Evolutionary conservation across 129 eudicot species (phyloP).

Genomic region (Tanacetum coccineum): DNA sequence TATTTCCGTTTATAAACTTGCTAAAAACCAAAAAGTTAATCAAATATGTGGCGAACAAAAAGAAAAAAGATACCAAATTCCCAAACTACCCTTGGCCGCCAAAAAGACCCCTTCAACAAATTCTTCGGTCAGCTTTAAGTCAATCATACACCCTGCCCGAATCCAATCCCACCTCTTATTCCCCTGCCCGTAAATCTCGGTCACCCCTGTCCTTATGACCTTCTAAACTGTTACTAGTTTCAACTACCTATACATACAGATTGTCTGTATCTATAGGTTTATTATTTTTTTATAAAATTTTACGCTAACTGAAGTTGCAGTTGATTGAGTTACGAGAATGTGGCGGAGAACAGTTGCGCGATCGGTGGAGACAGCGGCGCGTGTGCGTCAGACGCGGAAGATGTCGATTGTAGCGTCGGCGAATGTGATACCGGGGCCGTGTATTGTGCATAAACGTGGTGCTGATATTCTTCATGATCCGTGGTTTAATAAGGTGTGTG

Average conservation of each 20-base stretch:
- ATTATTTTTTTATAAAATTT: not conserved
- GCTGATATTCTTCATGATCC: constrained; percentile 99
- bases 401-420: constrained; percentile 41
- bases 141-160: constrained; percentile 21
- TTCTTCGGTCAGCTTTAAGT: constrained; percentile 21
- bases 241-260: constrained; percentile 21
- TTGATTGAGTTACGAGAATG: constrained; percentile 13
- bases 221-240: constrained; percentile 14
- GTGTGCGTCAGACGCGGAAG: constrained; percentile 64
- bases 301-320: not conserved
- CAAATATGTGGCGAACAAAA: constrained; percentile 29
- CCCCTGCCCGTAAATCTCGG: constrained; percentile 38
- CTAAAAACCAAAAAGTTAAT: constrained; percentile 18
- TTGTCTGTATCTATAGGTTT: constrained; percentile 15
- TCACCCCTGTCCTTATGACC: constrained; percentile 16
- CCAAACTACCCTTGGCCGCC: constrained; percentile 26
- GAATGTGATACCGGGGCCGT: constrained; percentile 61
- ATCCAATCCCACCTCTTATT: constrained; percentile 20
- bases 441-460: constrained; percentile 94
- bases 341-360: constrained; percentile 45
- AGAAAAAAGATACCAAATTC: not conserved
- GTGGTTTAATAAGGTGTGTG: constrained; percentile 87
- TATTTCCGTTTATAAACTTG: not conserved
- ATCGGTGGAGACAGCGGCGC: constrained; percentile 50
- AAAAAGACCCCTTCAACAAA: constrained; percentile 5